Evolutionary conservation across 768 basidiomycete species (phyloP).

Genomic region (Leccinum pellstonianum): DNA sequence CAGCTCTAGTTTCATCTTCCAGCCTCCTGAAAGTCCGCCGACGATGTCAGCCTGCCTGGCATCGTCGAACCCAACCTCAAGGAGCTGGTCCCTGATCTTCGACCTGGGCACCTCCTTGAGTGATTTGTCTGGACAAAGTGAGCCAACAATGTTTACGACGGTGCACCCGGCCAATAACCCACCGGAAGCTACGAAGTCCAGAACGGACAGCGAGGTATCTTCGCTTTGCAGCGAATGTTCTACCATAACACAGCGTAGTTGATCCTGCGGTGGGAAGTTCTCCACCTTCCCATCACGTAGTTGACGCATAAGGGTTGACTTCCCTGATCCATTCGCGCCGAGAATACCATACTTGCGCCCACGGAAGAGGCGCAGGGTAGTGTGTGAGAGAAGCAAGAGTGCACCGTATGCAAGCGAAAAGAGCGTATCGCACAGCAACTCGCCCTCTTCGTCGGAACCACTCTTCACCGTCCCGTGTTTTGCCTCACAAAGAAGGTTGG

Average conservation of each 20-base stretch:
- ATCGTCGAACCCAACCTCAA: constrained; percentile 91
- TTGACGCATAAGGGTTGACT: constrained; percentile 94
- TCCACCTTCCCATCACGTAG: constrained; percentile 94
- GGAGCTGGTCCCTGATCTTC: constrained; percentile 75
- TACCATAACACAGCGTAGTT: constrained; percentile 92
- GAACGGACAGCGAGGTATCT: constrained; percentile 75
- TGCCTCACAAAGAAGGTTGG: constrained; percentile 39
- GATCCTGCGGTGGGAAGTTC: constrained; percentile 88
- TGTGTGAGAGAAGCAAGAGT: constrained; percentile 90
- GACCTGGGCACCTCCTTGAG: constrained; percentile 59
- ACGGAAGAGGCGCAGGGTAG: constrained; percentile 82
- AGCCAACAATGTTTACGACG: background rate
- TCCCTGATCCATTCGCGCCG: constrained; percentile 94
- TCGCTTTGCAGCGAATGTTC: constrained; percentile 96
- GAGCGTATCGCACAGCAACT: constrained; percentile 86
- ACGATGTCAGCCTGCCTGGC: constrained; percentile 80
- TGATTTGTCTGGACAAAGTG: constrained; percentile 55
- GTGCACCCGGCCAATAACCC: constrained; percentile 23
- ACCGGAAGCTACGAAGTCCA: constrained; percentile 91
- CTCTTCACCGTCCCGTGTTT: constrained; percentile 48
- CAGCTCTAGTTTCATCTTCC: constrained; percentile 99
- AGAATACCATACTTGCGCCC: constrained; percentile 94
- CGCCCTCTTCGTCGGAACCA: constrained; percentile 67
- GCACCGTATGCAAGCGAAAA: constrained; percentile 97
- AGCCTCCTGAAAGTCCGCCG: constrained; percentile 91